Percentiles rank a stretch among this genome's conserved stretches.
These are phyloP conservation scores for Pyronema omphalodes DNA, from an alignment of 495 filamentous ascomycete genomes.

Conservation along the genomic window DNA sequence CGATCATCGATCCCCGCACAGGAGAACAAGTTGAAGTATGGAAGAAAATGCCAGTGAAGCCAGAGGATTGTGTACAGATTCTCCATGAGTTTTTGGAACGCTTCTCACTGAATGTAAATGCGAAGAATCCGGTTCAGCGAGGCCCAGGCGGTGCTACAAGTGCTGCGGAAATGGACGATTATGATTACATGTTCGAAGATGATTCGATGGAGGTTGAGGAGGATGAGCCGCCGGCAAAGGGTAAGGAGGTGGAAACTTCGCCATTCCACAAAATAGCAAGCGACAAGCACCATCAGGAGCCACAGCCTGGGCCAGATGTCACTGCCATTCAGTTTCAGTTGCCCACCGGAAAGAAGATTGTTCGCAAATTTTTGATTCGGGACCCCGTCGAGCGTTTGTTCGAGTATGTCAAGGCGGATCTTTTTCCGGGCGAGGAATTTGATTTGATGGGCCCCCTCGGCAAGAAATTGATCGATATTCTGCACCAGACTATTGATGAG, in stretches of 20 bases:
- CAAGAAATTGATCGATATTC: conserved; percentile 55
- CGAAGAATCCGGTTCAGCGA: conserved; percentile 70
- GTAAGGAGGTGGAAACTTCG: conserved; percentile 8
- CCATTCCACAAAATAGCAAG: conserved; percentile 38
- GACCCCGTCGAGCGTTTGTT: conserved; percentile 71
- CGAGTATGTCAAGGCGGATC: conserved; percentile 87
- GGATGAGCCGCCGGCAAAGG: conserved; percentile 6
- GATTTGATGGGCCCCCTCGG: conserved; percentile 57
- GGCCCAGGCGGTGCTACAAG: conserved; percentile 19
- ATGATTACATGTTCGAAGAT: conserved; percentile 59
- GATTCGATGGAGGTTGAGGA: conserved; percentile 24
- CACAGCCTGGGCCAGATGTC: conserved; percentile 44
- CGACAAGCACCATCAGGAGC: conserved; percentile 58
- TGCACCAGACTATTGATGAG: conserved; percentile 56
- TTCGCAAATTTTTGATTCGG: conserved; percentile 62
- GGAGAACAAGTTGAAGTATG: conserved; percentile 95
- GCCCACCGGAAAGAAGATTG: conserved; percentile 50
- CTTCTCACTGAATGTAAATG: conserved; percentile 71
- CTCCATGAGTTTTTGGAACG: conserved; percentile 90
- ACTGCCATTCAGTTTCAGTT: conserved; percentile 86
- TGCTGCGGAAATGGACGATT: conserved; percentile 39
- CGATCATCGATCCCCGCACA: conserved; percentile 86
- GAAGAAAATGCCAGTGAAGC: conserved; percentile 60
- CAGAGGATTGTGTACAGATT: conserved; percentile 71
- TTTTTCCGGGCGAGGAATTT: conserved; percentile 48